Evolutionary conservation across 2,329 filamentous ascomycete species (phyloP), one percentile per base, ranked within the genome.

Genomic region (Sporothrix dimorphospora): DNA sequence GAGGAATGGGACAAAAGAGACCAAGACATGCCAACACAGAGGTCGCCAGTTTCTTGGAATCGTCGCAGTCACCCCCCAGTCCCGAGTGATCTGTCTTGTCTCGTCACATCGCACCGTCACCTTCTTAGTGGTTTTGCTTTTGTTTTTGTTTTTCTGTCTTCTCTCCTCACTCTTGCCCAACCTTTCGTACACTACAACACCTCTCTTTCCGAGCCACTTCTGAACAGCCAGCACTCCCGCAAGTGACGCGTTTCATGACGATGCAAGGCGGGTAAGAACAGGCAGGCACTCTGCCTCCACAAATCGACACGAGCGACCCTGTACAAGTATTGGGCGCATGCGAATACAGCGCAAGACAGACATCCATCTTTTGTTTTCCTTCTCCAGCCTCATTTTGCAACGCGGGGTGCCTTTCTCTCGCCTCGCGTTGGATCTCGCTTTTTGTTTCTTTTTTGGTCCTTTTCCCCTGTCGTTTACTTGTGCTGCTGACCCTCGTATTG

Each of bases 171-270:
- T 16, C 24, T 45, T 42, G 59, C 59, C 59, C 59, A 9, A 42
- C 34, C 19, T 42, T 24, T 24, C n/a, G 42, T 1, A 42, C 59
- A 14, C 14, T 16, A 11, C 38, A 45, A 24, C 27, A n/a, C 34
- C 59, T 45, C 55, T 59, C 27, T 63, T 14, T 3, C 38, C 38
- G n/a, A 45, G 59, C 59, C 38, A 45, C 59, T 11, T 16, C 5
- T 16, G 16, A 55, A 55, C 30, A 6, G 30, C 30, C 30, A 34
- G 30, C 30, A 38, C 3, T 30, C 11, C 24, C 0, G 11, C 7
- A 34, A n/a, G 63, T 66, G 63, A 66, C 42, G 63, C 42, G 63
- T 66, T 49, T 66, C 42, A 49, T 66, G 63, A 66, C 42, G 24
- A 66, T 66, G 63, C 40, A 47, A 34, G 63, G 7, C 42, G 42